Evolutionary conservation across 768 basidiomycete genomes (phyloP).

Genomic region (Lentinula sp.): DNA sequence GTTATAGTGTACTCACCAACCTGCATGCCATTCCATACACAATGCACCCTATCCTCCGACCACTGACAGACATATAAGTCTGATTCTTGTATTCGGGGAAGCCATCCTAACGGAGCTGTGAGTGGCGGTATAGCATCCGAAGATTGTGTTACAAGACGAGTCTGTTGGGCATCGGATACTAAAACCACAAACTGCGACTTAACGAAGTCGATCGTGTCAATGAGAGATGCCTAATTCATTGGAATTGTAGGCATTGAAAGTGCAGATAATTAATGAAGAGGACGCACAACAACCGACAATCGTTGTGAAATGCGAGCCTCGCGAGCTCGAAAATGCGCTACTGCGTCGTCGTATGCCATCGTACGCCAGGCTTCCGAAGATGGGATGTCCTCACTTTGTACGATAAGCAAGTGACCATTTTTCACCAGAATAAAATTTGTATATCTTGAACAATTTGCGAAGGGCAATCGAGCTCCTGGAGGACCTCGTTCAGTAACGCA

Average conservation of each 20-base stretch:
- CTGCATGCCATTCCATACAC: neutral
- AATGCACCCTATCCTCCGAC: neutral
- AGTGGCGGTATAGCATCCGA: neutral
- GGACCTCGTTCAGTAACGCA: neutral
- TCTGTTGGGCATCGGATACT: neutral
- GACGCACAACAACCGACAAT: neutral
- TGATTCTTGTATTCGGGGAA: neutral
- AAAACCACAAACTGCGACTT: neutral
- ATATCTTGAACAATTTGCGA: neutral
- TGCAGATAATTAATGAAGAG: neutral
- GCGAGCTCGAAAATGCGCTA: neutral
- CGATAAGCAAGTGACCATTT: neutral
- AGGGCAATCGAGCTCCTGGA: neutral
- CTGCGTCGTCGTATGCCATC: neutral
- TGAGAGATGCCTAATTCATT: neutral
- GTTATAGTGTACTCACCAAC: constrained; percentile 1
- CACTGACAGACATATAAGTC: neutral
- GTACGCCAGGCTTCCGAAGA: no score
- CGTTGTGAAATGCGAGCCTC: neutral
- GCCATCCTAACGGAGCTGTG: neutral
- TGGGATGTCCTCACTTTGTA: neutral
- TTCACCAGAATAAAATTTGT: neutral
- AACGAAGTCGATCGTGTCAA: neutral
- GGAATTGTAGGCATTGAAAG: neutral
- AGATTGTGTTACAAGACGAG: neutral